Base-by-base conservation (phyloP, 345 rosid genomes). In the Corymbia maculata region DNA sequence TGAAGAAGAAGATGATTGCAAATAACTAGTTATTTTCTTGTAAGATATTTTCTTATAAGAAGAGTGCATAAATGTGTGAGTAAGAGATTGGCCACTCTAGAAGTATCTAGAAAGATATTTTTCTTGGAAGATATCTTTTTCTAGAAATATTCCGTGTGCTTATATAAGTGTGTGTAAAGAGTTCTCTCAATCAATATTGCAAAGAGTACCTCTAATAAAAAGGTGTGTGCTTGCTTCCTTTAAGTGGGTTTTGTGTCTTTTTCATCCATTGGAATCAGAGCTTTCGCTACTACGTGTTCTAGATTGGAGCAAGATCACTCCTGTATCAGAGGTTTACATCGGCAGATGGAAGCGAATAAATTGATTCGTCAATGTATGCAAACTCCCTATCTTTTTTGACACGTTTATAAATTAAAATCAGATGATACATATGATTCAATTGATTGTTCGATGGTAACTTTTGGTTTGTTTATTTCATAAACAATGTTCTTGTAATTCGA, bases 271-370 rank as follows among this genome's bases (percentile, higher is more conserved):
- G 70, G 7, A 13, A 64, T 90, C 70, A 30, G 24, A 24, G 21
- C 57, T 52, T 52, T 17, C 0, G 24, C n/a, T n/a, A n/a, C 36
- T 21, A 49, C 26, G 45, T 14, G 90, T 90, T 59, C 91, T 85
- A 21, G 93, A 87, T 88, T 88, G 89, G 92, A 47, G 53, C 19
- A 68, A 88, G 85, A 92, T 90, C 53, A 85, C 88, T 49, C 93
- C 90, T 30, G 6, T 90, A 42, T 89, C 55, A 6, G 32, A 87
- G 12, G 57, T 89, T 50, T 5, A 49, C 30, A 86, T 90, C n/a
- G 89, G 85, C 26, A 85, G 85, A 12, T 61, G 61, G 88, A 88
- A 85, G n/a, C 45, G 88, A 86, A 61, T 85, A 85, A 57, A 80
- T 52, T 50, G 22, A 75, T 51, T 28, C 28, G 24, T 59, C 5